These are phyloP conservation scores for Umbellularia californica DNA, from an alignment of 164 flowering plant species.

Conservation along the genomic window DNA sequence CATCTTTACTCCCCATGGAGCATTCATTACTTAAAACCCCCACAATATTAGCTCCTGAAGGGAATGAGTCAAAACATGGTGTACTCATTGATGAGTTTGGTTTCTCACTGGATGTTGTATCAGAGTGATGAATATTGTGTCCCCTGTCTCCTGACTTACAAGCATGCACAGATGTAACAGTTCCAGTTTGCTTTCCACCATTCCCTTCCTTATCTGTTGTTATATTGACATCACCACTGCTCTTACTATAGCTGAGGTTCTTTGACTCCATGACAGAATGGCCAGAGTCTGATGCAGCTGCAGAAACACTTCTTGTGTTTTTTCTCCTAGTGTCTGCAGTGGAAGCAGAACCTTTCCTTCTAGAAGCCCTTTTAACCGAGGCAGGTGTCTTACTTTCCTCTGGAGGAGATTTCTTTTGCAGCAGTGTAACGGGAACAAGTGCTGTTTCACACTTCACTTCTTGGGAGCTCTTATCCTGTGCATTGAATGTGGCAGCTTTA, in stretches of 20 bases:
- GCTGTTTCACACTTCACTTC: conserved; percentile 6
- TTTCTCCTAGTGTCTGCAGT: background rate
- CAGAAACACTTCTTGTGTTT: background rate
- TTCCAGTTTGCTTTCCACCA: conserved; percentile 6
- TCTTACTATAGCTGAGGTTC: background rate
- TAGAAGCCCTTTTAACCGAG: conserved; percentile 13
- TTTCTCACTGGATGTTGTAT: background rate
- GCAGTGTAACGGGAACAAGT: conserved; percentile 5
- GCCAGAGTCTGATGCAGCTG: background rate
- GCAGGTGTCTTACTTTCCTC: conserved; percentile 17
- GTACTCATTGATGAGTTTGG: conserved; percentile 10
- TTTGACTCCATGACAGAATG: background rate
- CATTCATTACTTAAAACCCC: conserved; percentile 2
- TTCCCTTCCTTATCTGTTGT: conserved; percentile 16
- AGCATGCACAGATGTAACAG: conserved; percentile 7
- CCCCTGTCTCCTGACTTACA: background rate
- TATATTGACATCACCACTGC: background rate
- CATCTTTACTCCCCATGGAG: conserved; percentile 17
- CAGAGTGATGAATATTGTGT: background rate
- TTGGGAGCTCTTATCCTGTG: conserved; percentile 15
- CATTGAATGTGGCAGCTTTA: conserved; percentile 4
- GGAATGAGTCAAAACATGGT: conserved; percentile 14
- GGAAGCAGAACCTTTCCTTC: conserved; percentile 15
- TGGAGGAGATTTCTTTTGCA: conserved; percentile 18
- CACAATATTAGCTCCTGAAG: conserved; percentile 20